Evolutionary conservation across 345 rosid species (phyloP), one percentile per base, ranked within the genome.

Genomic region (Mangifera indica): DNA sequence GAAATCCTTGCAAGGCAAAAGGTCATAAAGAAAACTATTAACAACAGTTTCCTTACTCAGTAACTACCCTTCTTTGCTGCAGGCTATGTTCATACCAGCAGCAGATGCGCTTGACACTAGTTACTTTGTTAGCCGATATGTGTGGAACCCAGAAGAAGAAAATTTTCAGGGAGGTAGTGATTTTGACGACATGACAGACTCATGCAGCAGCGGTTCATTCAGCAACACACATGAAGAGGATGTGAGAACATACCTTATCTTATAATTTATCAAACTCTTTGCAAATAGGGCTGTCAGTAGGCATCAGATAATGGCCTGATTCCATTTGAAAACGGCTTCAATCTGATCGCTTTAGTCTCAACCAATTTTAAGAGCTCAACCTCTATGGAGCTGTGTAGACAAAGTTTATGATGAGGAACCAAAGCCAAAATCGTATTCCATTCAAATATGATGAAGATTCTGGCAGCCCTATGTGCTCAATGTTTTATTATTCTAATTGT

Each of bases 71-170:
- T 58, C 63, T 80, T 58, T 67, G 20, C 67, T 67, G 66, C 90
- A 95, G 97, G 99, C 98, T 77, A 89, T 82, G 87, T 92, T 95
- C 87, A 91, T 91, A 76, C 99, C 99, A 83, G 73, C 87, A 61
- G 88, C 91, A 52, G 97, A 95, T 70, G 85, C 91, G 63, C 85
- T 82, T 5, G 98, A 95, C 78, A 89, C 98, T 0, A 89, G 99
- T 75, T 95, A 95, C 63, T 95, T 95, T 81, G 87, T 91, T 91
- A 89, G 99, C 83, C 83, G 99, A 3, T 89, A 91, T 71, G 81
- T 92, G 74, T 92, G 99, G 97, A 90, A 87, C 59, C 90, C 93
- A 56, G 98, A 91, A 77, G 97, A 86, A 66, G 97, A 89, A 73
- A 80, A 83, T 74, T 84, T 86, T 81, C 82, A 81, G 61, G 98